phyloP scores from a whole-genome alignment of 2,329 filamentous ascomycete species.

The Triangularia verruculosa region DNA sequence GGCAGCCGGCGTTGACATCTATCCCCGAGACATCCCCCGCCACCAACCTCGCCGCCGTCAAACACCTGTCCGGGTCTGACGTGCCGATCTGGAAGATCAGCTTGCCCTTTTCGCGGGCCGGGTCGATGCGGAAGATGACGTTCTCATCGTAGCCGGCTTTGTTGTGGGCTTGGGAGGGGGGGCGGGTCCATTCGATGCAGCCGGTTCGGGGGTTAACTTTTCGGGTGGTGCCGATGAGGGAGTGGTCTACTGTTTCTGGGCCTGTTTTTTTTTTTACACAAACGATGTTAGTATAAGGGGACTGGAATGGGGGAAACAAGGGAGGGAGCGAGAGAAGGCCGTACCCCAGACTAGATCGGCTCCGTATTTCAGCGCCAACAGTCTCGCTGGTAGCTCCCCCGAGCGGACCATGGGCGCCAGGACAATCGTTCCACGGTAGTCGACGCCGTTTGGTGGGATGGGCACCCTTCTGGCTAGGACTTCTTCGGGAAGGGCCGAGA shows the following conservation, averaged over 20 bases:
- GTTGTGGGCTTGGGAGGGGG: conserved; percentile 65
- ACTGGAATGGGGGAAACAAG: neutral
- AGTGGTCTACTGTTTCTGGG: conserved; percentile 89
- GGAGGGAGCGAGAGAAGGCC: conserved; percentile 28
- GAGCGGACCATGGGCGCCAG: conserved; percentile 97
- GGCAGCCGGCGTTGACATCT: conserved; percentile 97
- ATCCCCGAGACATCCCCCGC: conserved; percentile 88
- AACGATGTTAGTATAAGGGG: neutral
- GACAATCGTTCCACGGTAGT: conserved; percentile 91
- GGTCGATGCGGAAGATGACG: conserved; percentile 81
- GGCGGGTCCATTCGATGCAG: conserved; percentile 81
- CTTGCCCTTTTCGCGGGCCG: conserved; percentile 67
- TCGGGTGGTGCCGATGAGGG: conserved; percentile 83
- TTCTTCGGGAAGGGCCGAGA: neutral
- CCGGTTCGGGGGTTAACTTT: conserved; percentile 71
- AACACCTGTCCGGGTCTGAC: conserved; percentile 75
- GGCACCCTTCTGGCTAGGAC: conserved; percentile 60
- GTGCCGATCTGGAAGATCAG: conserved; percentile 94
- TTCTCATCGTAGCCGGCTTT: conserved; percentile 41
- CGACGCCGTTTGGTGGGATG: conserved; percentile 83
- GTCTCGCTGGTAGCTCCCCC: conserved; percentile 87
- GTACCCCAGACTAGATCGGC: conserved; percentile 94
- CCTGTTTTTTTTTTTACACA: conserved; percentile 53
- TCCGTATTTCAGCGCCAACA: conserved; percentile 88
- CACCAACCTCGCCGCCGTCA: conserved; percentile 78